Base-by-base conservation (phyloP, 768 basidiomycete species). In the Chiua virens region DNA sequence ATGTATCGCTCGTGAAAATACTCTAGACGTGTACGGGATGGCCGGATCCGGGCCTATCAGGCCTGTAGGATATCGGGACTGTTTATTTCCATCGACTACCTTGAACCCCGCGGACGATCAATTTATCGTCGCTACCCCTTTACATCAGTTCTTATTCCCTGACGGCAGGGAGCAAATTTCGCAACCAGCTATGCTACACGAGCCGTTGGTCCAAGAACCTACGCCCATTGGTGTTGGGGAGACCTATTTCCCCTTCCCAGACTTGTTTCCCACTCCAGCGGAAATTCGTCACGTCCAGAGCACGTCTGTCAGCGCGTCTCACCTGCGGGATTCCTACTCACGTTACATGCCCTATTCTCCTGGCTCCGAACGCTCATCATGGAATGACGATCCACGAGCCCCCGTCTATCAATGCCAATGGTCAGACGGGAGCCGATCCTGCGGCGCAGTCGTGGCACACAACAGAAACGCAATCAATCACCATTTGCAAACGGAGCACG, bases 401-500 rank as follows among this genome's bases (percentile, higher is more conserved):
- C 14, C 32, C 9, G 2, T 17, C 8, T 30, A 57, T 17, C 9
- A 27, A 8, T 64, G 63, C 13, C 53, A 41, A 1, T 64, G 63
- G 63, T 11, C n/a, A 14, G 35, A 51, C 15, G 36, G 41, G 11
- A 20, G 6, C 1, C 1, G 4, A 0, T 15, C 22, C 8, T 64
- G 63, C 30, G 43, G 32, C 3, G 17, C 14, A 2, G 1, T 8
- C 28, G 13, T 64, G 15, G 11, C 2, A 2, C 46, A 52, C 2
- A 45, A 47, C 38, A 64, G 53, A 8, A 32, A 13, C 8, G 58
- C 52, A 28, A 50, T 66, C 20, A 44, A 22, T 22, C 27, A 28
- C 2, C 63, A 64, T 25, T 40, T 66, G 28, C 42, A 44, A 1
- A 9, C 7, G 1, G 37, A 1, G 8, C 64, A 64, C n/a, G 53